These are phyloP conservation scores for Peziza echinospora DNA, from an alignment of 495 filamentous ascomycete genomes.

Conservation along the genomic window DNA sequence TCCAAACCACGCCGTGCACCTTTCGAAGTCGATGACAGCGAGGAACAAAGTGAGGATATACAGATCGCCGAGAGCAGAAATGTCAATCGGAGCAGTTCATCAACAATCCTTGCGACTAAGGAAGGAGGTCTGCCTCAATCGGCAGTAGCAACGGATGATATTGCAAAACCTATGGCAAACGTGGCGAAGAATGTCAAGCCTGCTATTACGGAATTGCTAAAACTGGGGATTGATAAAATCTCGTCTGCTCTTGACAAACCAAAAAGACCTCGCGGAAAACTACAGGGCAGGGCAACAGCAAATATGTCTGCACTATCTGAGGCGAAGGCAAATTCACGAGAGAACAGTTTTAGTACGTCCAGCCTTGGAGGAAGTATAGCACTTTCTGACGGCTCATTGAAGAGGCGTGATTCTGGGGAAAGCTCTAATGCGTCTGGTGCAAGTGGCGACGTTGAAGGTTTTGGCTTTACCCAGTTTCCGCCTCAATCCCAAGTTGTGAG, in stretches of 20 bases:
- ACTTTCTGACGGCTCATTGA: constrained; percentile 1
- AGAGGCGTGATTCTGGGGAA: neutral
- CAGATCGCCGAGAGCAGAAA: neutral
- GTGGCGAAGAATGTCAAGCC: constrained; percentile 3
- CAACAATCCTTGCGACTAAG: neutral
- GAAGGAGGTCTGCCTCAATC: neutral
- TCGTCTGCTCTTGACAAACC: constrained; percentile 13
- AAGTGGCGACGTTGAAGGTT: neutral
- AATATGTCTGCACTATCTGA: constrained; percentile 5
- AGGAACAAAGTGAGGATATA: neutral
- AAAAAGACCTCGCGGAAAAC: constrained; percentile 12
- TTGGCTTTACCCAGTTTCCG: neutral
- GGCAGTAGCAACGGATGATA: neutral
- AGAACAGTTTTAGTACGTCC: constrained; percentile 9
- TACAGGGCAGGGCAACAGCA: constrained; percentile 15
- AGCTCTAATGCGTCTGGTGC: neutral
- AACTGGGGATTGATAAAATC: constrained; percentile 13
- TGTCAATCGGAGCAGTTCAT: too few species aligned
- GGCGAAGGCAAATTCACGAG: neutral
- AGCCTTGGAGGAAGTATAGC: constrained; percentile 4
- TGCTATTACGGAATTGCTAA: constrained; percentile 13
- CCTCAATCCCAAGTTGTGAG: constrained; percentile 15
- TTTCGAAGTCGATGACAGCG: neutral
- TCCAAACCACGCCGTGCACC: neutral
- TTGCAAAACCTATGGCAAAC: neutral